Base-by-base conservation (phyloP, 2,329 filamentous ascomycete genomes). In the Nigrograna mackinnonii region DNA sequence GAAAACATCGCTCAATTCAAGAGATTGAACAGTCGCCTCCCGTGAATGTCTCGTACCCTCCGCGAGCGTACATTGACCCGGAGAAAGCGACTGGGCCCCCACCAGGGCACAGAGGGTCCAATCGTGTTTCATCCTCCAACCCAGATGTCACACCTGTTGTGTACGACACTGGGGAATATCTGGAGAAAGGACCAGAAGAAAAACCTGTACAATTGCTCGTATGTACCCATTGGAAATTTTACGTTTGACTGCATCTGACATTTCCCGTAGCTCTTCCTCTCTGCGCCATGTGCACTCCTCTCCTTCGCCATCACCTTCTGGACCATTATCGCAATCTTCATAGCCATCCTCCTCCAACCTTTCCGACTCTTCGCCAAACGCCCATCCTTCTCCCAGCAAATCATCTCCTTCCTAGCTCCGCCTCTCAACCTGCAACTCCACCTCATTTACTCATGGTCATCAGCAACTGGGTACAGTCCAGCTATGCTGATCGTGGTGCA, bases 241-340 rank as follows among this genome's bases (percentile, higher is more conserved):
- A 28, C 14, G 24, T 18, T 16, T 19, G 22, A 18, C 19, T 9
- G 4, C 18, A 11, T 24, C 52, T 58, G 50, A 56, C 45, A 33
- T 17, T 13, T 14, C 17, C 12, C n/a, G 1, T 47, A 78, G 77
- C 70, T 82, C 51, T 79, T 76, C 55, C 70, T 82, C 24, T 79
- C 78, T 16, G 63, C 70, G 18, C 75, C 80, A 13, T 77, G 79
- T 49, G 77, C 78, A 11, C 55, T 81, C 5, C 72, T 83, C 52
- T 81, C 80, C 39, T 54, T 79, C 22, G 58, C 74, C 47, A 77
- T 79, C 49, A 69, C 73, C 28, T 44, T 82, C 36, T 85, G 81
- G 70, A 77, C 80, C 14, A 50, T 68, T 28, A 14, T 64, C 46
- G 72, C 76, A 12, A 54, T 82, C 33, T 36, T 82, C 50, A 73